A percentile compares a stretch with the other conserved stretches of the same genome.
These are phyloP conservation scores for Rhizopogon salebrosus DNA, from an alignment of 768 basidiomycete species.

Conservation along the genomic window DNA sequence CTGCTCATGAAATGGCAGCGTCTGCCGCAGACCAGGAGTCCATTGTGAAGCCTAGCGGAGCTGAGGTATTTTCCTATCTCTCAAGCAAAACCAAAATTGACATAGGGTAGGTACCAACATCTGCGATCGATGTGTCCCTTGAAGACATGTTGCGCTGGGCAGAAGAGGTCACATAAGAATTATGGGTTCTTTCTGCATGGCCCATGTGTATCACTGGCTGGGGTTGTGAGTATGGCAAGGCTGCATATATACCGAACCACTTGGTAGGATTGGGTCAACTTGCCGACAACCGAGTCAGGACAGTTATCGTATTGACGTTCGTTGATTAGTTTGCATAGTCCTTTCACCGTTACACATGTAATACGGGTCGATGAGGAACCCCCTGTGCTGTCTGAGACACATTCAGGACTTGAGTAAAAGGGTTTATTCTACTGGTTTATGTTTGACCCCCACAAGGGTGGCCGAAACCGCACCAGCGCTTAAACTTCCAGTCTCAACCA, in stretches of 20 bases:
- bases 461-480: not conserved
- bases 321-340: not conserved
- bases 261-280: not conserved
- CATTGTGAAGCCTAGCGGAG: not conserved
- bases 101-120: not conserved
- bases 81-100: not conserved
- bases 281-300: not conserved
- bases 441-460: not conserved
- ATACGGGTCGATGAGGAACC: not conserved
- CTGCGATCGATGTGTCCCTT: slow-evolving; percentile 6
- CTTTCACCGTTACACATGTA: not conserved
- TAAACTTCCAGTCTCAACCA: no score
- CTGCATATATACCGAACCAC: not conserved
- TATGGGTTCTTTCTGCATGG: not conserved
- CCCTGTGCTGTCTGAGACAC: no score
- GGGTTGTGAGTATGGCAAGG: no score
- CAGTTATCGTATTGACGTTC: not conserved
- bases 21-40: not conserved
- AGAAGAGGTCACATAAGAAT: slow-evolving; percentile 35
- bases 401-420: no score
- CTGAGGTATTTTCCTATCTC: not conserved
- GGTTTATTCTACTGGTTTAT: no score
- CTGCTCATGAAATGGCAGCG: slow-evolving; percentile 11
- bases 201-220: not conserved
- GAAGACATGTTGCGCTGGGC: slow-evolving; percentile 55